phyloP scores from a whole-genome alignment of 108 stramenopile species.

The Cylindrotheca fusiformis region DNA sequence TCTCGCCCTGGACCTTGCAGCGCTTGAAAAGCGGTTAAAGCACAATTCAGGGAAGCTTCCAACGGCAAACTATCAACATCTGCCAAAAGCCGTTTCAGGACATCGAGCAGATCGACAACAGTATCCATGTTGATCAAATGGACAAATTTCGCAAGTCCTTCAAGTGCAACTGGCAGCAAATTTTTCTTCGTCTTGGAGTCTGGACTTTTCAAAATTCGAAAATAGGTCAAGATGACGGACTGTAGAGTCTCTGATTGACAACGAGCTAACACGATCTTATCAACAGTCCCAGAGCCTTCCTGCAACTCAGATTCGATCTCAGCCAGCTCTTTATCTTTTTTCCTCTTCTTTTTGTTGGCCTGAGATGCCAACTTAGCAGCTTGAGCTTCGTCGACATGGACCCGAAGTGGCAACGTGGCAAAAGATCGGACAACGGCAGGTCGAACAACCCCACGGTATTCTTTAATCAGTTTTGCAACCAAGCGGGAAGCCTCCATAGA shows the following conservation, averaged over 20 bases:
- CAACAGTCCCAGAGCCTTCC: slow-evolving; percentile 77
- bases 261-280: slow-evolving; percentile 69
- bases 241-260: slow-evolving; percentile 79
- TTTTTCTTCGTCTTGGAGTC: slow-evolving; percentile 24
- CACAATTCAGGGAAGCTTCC: slow-evolving; percentile 77
- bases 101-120: slow-evolving; percentile 72
- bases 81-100: slow-evolving; percentile 67
- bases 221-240: slow-evolving; percentile 76
- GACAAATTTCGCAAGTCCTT: slow-evolving; percentile 84
- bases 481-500: slow-evolving; percentile 74
- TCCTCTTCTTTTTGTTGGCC: slow-evolving; percentile 69
- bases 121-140: slow-evolving; percentile 88
- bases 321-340: slow-evolving; percentile 54
- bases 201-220: slow-evolving; percentile 73
- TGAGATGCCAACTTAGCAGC: slow-evolving; percentile 69
- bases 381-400: slow-evolving; percentile 81
- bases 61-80: slow-evolving; percentile 61
- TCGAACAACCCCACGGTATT: slow-evolving; percentile 48
- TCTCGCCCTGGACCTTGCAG: slow-evolving; percentile 83
- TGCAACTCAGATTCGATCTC: slow-evolving; percentile 79
- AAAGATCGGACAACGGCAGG: slow-evolving; percentile 71
- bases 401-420: slow-evolving; percentile 65
- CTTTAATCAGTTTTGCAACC: slow-evolving; percentile 70
- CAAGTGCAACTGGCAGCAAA: slow-evolving; percentile 70
- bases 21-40: slow-evolving; percentile 79